Evolutionary conservation across 805 yeast genomes (phyloP), one percentile per base, ranked within the genome.

Genomic region (Zygoascus ofunaensis): DNA sequence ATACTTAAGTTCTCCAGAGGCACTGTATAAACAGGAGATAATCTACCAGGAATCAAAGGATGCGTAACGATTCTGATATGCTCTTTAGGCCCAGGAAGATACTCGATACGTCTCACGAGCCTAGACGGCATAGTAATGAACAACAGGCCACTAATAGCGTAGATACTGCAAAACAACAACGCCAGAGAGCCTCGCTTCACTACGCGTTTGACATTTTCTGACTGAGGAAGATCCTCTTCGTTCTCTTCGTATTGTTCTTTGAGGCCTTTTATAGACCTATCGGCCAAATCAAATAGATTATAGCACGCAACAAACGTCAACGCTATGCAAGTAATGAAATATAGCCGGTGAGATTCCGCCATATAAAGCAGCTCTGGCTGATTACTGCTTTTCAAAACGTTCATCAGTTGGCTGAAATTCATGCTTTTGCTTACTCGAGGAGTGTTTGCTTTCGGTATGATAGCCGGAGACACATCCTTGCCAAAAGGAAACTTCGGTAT

Each of bases 331-430:
- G 77, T 73, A 8, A 83, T 65, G 59, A 84, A 85, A 60, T 84
- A 86, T 26, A 83, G 67, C 45, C 82, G 68, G 58, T 86, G 94
- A 0, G 92, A 84, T 62, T 86, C 94, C 21, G 87, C 77, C 66
- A 84, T 90, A 62, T 85, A 86, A 37, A 85, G 71, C 43, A 85
- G 66, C 55, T 84, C 94, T 1, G 90, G 90, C 39, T 73, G 71
- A 10, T 62, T 64, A 52, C 79, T 76, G 34, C 66, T 64, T 47
- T 72, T 67, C 48, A 85, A 64, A 8, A 74, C 70, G 45, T 72
- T 72, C 53, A 81, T 66, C 64, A 86, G 78, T 57, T 80, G 80
- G 4, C 76, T 64, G 51, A 86, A 73, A 3, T 77, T 68, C 56
- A 74, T 62, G 22, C 61, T 54, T 32, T 72, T 70, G 1, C 82